These are phyloP conservation scores for Suhomyces bolitotheri DNA, from an alignment of 1,139 yeast species.

Conservation along the genomic window DNA sequence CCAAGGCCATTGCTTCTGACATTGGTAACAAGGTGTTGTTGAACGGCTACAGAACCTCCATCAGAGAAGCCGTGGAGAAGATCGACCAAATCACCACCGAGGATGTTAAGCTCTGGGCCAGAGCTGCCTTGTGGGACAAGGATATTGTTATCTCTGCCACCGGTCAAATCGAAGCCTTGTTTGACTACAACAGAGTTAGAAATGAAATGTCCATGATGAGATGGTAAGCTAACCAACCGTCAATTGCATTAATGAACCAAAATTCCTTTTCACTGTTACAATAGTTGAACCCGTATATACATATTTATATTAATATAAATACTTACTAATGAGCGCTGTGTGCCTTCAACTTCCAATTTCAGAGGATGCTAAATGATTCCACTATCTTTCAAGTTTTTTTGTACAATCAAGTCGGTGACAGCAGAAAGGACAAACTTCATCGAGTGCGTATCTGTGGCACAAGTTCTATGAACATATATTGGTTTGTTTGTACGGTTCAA, in stretches of 20 bases:
- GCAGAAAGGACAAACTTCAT: slow-evolving; percentile 92
- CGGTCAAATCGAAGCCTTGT: slow-evolving; percentile 80
- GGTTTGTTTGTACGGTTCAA: slow-evolving; percentile 70
- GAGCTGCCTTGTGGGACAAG: slow-evolving; percentile 75
- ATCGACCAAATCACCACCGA: slow-evolving; percentile 64
- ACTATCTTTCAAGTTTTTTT: slow-evolving; percentile 76
- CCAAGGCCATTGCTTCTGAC: slow-evolving; percentile 53
- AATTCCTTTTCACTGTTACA: slow-evolving; percentile 8
- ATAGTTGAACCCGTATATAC: slow-evolving; percentile 11
- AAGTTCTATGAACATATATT: slow-evolving; percentile 86
- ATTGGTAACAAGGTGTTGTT: slow-evolving; percentile 63
- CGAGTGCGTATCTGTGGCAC: slow-evolving; percentile 89
- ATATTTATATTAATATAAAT: slow-evolving; percentile 12
- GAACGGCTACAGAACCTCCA: slow-evolving; percentile 61
- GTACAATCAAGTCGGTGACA: slow-evolving; percentile 87
- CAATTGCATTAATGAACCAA: slow-evolving; percentile 10
- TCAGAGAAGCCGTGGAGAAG: slow-evolving; percentile 57
- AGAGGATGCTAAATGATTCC: slow-evolving; percentile 54
- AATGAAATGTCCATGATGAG: slow-evolving; percentile 87
- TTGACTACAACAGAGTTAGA: slow-evolving; percentile 84
- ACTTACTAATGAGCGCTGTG: background rate
- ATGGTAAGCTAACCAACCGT: slow-evolving; percentile 37
- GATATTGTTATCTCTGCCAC: slow-evolving; percentile 80
- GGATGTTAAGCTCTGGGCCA: slow-evolving; percentile 73
- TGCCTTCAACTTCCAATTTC: background rate